Conservation (phyloP, 2,329 filamentous ascomycete genomes). For the Botrytis paeoniae region DNA sequence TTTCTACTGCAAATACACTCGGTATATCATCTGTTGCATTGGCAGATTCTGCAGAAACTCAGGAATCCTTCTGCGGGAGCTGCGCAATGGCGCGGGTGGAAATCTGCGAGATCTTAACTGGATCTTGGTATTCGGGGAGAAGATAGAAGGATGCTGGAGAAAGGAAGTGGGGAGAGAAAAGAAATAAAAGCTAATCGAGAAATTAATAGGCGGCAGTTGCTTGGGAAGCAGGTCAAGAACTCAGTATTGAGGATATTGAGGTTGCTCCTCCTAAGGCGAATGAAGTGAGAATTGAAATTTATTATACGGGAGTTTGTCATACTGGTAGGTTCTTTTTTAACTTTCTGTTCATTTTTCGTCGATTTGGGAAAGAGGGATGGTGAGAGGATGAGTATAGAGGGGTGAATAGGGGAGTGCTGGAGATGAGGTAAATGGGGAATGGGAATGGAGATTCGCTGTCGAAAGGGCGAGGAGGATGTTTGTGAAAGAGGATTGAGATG, state of each 20-base stretch:
- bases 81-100: background rate
- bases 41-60: background rate
- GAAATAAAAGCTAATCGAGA: background rate
- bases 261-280: slow-evolving; percentile 84
- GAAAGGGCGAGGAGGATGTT: background rate
- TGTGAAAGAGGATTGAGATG: background rate
- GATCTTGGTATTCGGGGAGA: background rate
- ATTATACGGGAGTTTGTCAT: slow-evolving; percentile 98
- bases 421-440: no score
- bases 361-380: background rate
- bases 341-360: background rate
- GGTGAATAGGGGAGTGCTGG: background rate
- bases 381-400: background rate
- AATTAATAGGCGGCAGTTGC: slow-evolving; percentile 75
- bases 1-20: background rate
- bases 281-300: slow-evolving; percentile 95
- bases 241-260: slow-evolving; percentile 88
- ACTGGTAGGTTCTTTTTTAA: slow-evolving; percentile 61
- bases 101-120: background rate
- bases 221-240: slow-evolving; percentile 91
- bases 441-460: background rate
- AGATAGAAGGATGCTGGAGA: no score
- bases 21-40: background rate
- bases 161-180: background rate
- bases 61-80: background rate